These are phyloP conservation scores for Cylindrotheca closterium DNA, from an alignment of 108 stramenopile species.

Conservation along the genomic window DNA sequence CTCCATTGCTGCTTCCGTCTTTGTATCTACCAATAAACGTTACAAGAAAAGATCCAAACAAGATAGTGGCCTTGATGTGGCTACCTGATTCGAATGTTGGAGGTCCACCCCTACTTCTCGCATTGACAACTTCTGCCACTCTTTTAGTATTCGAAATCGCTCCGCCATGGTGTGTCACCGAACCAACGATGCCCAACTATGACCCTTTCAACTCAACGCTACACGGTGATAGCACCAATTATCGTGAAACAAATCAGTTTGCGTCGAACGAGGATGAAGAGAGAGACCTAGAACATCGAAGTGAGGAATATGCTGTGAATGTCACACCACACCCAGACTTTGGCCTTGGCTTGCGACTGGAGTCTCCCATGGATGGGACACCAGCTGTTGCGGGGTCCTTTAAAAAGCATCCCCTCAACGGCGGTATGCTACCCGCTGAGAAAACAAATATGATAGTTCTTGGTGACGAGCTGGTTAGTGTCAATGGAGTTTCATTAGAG, in stretches of 20 bases:
- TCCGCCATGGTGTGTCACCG: constrained; percentile 69
- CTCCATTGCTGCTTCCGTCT: constrained; percentile 61
- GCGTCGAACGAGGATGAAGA: constrained; percentile 24
- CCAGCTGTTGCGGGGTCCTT: constrained; percentile 85
- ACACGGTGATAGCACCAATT: constrained; percentile 18
- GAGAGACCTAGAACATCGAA: neutral
- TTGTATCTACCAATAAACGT: constrained; percentile 48
- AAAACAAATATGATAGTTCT: constrained; percentile 66
- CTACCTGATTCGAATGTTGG: constrained; percentile 76
- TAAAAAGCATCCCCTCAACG: constrained; percentile 82
- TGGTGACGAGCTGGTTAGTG: constrained; percentile 79
- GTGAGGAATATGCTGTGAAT: constrained; percentile 62
- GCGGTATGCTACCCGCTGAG: constrained; percentile 84
- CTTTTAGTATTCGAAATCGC: constrained; percentile 77
- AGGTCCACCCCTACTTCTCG: constrained; percentile 65
- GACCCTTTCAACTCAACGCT: constrained; percentile 56
- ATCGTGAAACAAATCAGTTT: constrained; percentile 5
- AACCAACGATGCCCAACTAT: constrained; percentile 71
- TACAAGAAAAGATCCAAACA: constrained; percentile 14
- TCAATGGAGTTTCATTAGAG: constrained; percentile 72
- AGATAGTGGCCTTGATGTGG: constrained; percentile 54
- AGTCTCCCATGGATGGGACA: constrained; percentile 71
- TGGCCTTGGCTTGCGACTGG: constrained; percentile 79
- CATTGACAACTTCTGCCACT: constrained; percentile 51
- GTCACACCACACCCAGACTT: constrained; percentile 84